phyloP scores from a whole-genome alignment of 768 basidiomycete species.

The Crepidotus variabilis region DNA sequence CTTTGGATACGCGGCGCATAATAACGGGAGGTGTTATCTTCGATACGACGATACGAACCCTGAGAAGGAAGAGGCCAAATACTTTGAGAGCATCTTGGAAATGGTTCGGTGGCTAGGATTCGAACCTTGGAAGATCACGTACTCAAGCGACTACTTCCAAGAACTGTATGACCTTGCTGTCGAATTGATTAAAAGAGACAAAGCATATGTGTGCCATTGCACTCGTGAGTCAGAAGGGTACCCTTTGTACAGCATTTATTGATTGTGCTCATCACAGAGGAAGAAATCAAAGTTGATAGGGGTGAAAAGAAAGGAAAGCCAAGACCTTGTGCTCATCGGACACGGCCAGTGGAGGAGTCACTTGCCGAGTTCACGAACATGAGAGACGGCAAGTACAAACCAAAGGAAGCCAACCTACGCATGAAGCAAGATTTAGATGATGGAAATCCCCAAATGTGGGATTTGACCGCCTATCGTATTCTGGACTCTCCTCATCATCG shows the following conservation, averaged over 20 bases:
- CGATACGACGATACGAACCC: conserved; percentile 99
- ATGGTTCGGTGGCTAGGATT: conserved; percentile 95
- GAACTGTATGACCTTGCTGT: conserved; percentile 82
- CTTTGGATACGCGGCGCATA: conserved; percentile 96
- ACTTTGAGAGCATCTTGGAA: conserved; percentile 96
- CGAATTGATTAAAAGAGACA: conserved; percentile 83
- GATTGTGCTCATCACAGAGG: conserved; percentile 48
- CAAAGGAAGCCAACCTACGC: conserved; percentile 88
- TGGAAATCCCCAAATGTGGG: conserved; percentile 99
- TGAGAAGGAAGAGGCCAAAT: conserved; percentile 92
- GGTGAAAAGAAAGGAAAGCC: conserved; percentile 84
- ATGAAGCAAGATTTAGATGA: conserved; percentile 97
- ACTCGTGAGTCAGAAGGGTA: conserved; percentile 59
- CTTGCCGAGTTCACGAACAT: conserved; percentile 86
- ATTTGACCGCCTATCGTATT: conserved; percentile 93
- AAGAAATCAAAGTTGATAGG: conserved; percentile 85
- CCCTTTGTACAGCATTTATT: background rate
- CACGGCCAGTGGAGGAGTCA: conserved; percentile 83
- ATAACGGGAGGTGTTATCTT: conserved; percentile 90
- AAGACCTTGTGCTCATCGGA: conserved; percentile 81
- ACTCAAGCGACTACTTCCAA: conserved; percentile 96
- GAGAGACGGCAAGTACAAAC: conserved; percentile 86
- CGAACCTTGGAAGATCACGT: conserved; percentile 98
- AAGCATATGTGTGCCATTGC: conserved; percentile 96
- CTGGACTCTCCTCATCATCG: conserved; percentile 89